Percentiles rank a stretch among this genome's conserved stretches.
Conservation (phyloP, 208 protist species). For the Porcisia hertigi region DNA sequence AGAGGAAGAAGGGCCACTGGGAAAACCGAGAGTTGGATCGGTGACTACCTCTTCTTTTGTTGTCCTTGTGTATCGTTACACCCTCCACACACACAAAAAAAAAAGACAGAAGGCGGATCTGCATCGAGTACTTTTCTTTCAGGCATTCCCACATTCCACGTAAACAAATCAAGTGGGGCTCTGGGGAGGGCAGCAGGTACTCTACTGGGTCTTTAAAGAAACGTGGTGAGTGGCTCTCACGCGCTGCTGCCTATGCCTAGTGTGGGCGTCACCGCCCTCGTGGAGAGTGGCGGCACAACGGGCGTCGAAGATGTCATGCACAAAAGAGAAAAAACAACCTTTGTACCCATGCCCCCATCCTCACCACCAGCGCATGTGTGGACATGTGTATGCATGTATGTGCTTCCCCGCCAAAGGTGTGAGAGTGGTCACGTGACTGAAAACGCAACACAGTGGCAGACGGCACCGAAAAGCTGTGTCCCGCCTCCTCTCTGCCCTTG, state of each 20-base stretch:
- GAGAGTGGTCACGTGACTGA: not conserved
- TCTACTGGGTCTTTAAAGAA: not conserved
- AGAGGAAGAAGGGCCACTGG: not conserved
- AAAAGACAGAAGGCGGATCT: not conserved
- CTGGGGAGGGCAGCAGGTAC: not conserved
- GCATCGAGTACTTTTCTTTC: not conserved
- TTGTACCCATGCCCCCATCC: not conserved
- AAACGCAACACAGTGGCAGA: not conserved
- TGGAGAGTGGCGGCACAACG: not conserved
- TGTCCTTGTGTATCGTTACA: not conserved
- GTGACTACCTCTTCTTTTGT: not conserved
- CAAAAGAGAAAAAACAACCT: not conserved
- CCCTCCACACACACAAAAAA: not conserved
- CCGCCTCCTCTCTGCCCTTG: not conserved
- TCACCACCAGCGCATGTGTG: not conserved
- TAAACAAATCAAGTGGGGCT: not conserved
- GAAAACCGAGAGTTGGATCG: not conserved
- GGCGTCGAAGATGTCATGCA: not conserved
- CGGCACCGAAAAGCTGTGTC: not conserved
- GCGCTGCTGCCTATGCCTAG: not conserved
- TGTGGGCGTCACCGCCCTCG: not conserved
- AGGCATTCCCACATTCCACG: not conserved
- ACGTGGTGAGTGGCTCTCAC: not conserved
- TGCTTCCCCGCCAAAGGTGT: not conserved
- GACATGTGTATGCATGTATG: not conserved